Base-by-base conservation (phyloP, 2,329 filamentous ascomycete species). In the Malbranchea zuffiana region DNA sequence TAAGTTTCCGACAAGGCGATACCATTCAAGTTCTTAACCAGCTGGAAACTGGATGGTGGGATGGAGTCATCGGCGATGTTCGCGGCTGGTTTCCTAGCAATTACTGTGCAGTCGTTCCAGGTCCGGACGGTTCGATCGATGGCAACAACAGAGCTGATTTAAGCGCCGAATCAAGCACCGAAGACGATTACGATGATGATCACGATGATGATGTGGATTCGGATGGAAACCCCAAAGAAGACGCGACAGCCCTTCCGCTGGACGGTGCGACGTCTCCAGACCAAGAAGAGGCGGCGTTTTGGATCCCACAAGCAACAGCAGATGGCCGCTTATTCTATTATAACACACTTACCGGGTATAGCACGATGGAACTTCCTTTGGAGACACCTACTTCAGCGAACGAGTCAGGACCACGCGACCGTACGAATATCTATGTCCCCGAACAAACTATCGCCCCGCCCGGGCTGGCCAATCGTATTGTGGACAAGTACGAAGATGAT, bases 51-150 rank as follows among this genome's bases (percentile, higher is more conserved):
- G 90, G 90, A 39, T 98, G 90, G 90, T 98, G 90, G 90, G 90
- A 98, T 65, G 90, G 90, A 32, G 85, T 98, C 39, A 94, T 98
- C 58, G 90, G 95, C 54, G 85, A 87, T 41, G 82, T 94, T 49
- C 80, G 90, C 56, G 90, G 90, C 57, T 98, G 90, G 90, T 98
- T 98, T 60, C 90, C 90, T 24, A 96, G 88, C 69, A 98, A 98
- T 61, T 98, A 98, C 65, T 96, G 90, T 66, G 79, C 85, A 47
- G 77, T 90, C 45, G 81, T 96, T 50, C 74, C 77, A 42, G 78
- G 77, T 50, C 73, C 80, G 34, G 80, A 84, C 49, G 82, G 92
- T 44, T 20, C 30, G 33, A 37, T 31, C 15, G 32, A 26, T 47
- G 68, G 58, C 29, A 69, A 67, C 34, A 59, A 71, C 37, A 68